A percentile compares a stretch with the other conserved stretches of the same genome.
These are phyloP conservation scores for Tetrahymena elliotti DNA, from an alignment of 73 alveolate species.

Conservation along the genomic window DNA sequence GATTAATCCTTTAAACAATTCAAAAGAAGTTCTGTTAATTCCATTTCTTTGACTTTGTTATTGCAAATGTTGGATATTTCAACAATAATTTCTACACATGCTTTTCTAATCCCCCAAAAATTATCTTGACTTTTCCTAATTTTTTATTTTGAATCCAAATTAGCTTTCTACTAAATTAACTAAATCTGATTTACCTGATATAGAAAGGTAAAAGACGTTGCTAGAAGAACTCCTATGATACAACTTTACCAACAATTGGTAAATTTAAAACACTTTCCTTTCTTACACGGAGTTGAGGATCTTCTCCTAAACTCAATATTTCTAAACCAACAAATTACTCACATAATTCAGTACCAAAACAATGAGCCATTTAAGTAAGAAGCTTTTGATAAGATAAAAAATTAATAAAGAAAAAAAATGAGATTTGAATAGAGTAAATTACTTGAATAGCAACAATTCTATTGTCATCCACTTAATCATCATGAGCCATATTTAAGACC, in stretches of 20 bases:
- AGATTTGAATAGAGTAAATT: background rate
- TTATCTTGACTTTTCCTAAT: conserved; percentile 52
- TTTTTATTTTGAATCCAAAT: background rate
- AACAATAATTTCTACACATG: conserved; percentile 71
- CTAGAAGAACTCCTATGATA: background rate
- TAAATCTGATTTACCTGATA: conserved; percentile 1
- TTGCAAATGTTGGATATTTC: conserved; percentile 48
- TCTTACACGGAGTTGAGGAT: background rate
- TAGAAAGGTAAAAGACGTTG: background rate
- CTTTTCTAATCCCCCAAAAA: conserved; percentile 79
- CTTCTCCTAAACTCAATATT: background rate
- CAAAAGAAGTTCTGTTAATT: conserved; percentile 53
- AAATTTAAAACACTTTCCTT: background rate
- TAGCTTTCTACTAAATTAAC: background rate
- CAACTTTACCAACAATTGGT: background rate
- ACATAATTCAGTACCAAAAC: background rate
- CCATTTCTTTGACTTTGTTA: conserved; percentile 32
- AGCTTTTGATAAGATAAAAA: background rate
- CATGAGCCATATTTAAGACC: conserved; percentile 38
- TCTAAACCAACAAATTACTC: background rate
- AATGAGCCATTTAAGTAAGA: conserved; percentile 5
- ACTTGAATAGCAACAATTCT: conserved; percentile 34
- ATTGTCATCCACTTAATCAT: conserved; percentile 7
- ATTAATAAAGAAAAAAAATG: background rate
- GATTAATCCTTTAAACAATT: conserved; percentile 46